Evolutionary conservation across 768 basidiomycete genomes (phyloP).

Genomic region (Boletus vermiculosoides): DNA sequence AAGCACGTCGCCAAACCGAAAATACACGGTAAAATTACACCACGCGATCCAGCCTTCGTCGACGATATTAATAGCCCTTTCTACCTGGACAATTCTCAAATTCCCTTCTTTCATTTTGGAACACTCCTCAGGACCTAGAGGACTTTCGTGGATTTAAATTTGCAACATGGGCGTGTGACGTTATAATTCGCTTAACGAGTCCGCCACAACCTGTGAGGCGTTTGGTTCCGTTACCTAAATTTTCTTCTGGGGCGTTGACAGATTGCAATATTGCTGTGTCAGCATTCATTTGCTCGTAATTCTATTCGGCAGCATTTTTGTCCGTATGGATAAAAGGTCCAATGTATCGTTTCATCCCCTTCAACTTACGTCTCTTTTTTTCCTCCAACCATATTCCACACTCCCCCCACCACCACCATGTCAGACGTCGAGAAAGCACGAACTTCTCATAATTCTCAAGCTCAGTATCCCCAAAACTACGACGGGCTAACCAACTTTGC

Average conservation of each 20-base stretch:
- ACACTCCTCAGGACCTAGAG: no score
- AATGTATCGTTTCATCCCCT: neutral
- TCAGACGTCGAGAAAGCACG: slow-evolving; percentile 37
- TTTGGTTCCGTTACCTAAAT: slow-evolving; percentile 1
- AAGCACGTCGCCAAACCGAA: neutral
- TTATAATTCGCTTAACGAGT: no score
- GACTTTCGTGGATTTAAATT: neutral
- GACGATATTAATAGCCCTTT: no score
- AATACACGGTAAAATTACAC: neutral
- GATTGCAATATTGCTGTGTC: slow-evolving; percentile 18
- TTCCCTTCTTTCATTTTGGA: neutral
- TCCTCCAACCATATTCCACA: neutral
- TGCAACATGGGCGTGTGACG: no score
- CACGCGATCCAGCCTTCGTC: neutral
- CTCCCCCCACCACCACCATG: slow-evolving; percentile 20
- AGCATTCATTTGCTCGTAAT: slow-evolving; percentile 20
- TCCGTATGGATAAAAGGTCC: slow-evolving; percentile 19
- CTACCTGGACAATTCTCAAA: neutral
- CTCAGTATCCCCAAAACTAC: slow-evolving; percentile 20
- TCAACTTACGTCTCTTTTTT: neutral
- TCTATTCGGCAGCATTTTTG: slow-evolving; percentile 16
- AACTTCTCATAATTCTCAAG: slow-evolving; percentile 21
- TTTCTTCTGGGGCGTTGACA: neutral
- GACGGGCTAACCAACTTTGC: slow-evolving; percentile 16
- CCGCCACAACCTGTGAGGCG: no score